Percentiles rank a stretch among this genome's conserved stretches.
These are phyloP conservation scores for Talaromyces rugulosus DNA, from an alignment of 2,329 filamentous ascomycete species.

Conservation along the genomic window DNA sequence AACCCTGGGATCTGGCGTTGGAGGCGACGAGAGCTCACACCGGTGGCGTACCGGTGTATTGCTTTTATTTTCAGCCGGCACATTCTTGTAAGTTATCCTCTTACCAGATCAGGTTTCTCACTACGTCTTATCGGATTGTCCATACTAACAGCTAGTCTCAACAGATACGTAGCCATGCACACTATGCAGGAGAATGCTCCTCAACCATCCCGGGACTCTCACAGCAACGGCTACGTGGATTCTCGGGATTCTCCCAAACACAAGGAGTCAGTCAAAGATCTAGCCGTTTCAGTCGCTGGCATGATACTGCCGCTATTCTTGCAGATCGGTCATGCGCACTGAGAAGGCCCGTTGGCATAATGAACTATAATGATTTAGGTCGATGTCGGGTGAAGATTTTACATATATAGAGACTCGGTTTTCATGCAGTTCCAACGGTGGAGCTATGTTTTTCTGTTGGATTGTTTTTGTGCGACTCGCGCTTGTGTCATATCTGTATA, in stretches of 20 bases:
- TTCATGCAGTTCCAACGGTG: background rate
- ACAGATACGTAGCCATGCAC: constrained; percentile 94
- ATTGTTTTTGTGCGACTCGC: background rate
- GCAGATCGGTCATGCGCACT: constrained; percentile 46
- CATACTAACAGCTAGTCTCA: constrained; percentile 14
- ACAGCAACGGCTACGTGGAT: constrained; percentile 41
- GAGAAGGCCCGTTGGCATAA: background rate
- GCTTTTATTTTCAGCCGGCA: constrained; percentile 90
- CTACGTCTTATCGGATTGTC: background rate
- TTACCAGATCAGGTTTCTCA: background rate
- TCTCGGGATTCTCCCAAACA: constrained; percentile 30
- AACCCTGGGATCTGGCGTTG: constrained; percentile 56
- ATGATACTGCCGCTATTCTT: constrained; percentile 46
- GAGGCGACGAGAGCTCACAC: constrained; percentile 54
- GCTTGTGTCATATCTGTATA: background rate
- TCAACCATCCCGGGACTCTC: constrained; percentile 20
- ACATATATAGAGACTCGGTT: background rate
- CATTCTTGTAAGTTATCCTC: constrained; percentile 70
- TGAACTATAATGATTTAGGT: background rate
- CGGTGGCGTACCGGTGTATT: constrained; percentile 91
- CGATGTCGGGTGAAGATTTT: background rate
- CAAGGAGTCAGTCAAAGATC: constrained; percentile 41
- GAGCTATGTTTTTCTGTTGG: background rate
- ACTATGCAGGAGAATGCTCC: constrained; percentile 77
- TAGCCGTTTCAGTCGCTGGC: constrained; percentile 44